phyloP scores from a whole-genome alignment of 257 asterid species.

The Solanum bukasovii region DNA sequence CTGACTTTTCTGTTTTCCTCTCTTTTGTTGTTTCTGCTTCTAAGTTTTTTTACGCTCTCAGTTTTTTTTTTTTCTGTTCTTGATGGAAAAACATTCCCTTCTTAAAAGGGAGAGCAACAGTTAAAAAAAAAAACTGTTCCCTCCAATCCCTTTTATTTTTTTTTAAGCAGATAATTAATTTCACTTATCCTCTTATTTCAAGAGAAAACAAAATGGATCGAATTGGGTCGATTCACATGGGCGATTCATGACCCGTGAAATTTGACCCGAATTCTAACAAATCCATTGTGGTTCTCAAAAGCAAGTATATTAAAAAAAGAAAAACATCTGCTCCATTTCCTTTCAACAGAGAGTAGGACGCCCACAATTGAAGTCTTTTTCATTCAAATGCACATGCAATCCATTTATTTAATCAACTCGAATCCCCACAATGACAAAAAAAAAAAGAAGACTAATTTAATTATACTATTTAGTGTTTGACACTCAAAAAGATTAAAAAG shows the following conservation, averaged over 20 bases:
- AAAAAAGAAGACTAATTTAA: neutral
- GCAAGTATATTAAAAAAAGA: neutral
- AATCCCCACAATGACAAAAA: neutral
- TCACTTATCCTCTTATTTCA: neutral
- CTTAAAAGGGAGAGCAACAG: too few relatives aligned
- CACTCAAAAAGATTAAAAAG: neutral
- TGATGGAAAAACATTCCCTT: too few relatives aligned
- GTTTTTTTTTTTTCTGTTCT: too few relatives aligned
- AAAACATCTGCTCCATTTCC: neutral
- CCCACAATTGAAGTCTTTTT: neutral
- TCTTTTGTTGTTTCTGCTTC: neutral
- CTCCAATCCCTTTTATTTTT: too few relatives aligned
- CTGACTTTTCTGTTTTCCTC: too few relatives aligned
- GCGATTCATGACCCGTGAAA: too few relatives aligned
- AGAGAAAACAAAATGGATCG: neutral
- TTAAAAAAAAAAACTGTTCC: too few relatives aligned
- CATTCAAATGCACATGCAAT: neutral
- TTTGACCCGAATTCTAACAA: too few relatives aligned
- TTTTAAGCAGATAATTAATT: too few relatives aligned
- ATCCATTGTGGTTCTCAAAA: neutral
- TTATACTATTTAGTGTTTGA: neutral
- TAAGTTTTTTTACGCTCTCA: too few relatives aligned
- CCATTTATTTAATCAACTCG: neutral
- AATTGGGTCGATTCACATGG: neutral
- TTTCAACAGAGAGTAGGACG: neutral